Percentiles rank a stretch among this genome's conserved stretches.
Evolutionary conservation across 768 basidiomycete genomes (phyloP).

Genomic region (Lactarius tabidus): DNA sequence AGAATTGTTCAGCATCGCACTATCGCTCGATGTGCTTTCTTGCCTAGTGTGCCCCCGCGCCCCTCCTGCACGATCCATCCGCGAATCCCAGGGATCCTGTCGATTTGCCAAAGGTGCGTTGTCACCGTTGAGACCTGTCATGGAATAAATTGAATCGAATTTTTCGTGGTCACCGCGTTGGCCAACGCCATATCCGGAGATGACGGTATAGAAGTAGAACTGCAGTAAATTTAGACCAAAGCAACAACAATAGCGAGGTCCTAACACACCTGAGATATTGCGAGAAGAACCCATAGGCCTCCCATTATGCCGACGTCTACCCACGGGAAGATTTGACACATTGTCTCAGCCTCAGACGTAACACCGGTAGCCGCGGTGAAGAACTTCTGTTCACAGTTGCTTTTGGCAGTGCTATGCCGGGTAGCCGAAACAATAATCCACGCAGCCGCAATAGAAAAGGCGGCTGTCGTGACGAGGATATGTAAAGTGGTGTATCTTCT

Average conservation of each 20-base stretch:
- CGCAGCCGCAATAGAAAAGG: conserved; percentile 72
- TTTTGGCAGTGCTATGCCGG: conserved; percentile 67
- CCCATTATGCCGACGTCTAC: conserved; percentile 90
- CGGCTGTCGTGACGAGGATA: conserved; percentile 46
- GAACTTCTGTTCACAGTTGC: conserved; percentile 58
- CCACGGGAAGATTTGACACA: conserved; percentile 92
- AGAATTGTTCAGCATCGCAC: conserved; percentile 15
- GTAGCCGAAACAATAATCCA: conserved; percentile 81
- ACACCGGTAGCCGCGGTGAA: conserved; percentile 40
- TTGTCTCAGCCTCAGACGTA: conserved; percentile 53
- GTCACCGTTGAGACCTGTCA: conserved; percentile 50
- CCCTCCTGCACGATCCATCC: conserved; percentile 32
- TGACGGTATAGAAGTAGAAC: conserved; percentile 47
- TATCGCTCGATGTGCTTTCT: conserved; percentile 24
- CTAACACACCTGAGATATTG: conserved; percentile 64
- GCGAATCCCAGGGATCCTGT: conserved; percentile 66
- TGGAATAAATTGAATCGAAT: conserved; percentile 69
- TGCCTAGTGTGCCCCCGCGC: conserved; percentile 18
- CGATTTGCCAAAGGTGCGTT: conserved; percentile 65
- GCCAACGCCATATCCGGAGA: conserved; percentile 61
- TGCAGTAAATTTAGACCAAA: conserved; percentile 36
- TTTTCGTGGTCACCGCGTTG: conserved; percentile 80
- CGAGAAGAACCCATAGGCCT: conserved; percentile 78
- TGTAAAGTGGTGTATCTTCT: conserved; percentile 70
- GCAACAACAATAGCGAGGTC: conserved; percentile 27